Evolutionary conservation across 441 rosid species (phyloP).

Genomic region (Aquilaria agallochum): DNA sequence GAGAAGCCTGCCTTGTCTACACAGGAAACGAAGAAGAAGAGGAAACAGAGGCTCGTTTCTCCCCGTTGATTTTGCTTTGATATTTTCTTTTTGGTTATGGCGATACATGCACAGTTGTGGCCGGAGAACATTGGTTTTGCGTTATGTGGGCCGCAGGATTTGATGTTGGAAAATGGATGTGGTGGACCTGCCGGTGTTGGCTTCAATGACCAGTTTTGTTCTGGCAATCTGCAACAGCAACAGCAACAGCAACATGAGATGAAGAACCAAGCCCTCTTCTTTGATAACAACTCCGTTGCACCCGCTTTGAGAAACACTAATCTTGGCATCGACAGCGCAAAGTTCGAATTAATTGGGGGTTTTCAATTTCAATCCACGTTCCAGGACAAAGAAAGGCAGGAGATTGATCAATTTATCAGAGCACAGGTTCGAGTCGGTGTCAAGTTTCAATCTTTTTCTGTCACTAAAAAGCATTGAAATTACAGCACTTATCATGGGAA

Average conservation of each 20-base stretch:
- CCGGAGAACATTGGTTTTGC: slow-evolving; percentile 40
- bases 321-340: slow-evolving; percentile 16
- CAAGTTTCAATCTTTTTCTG: not conserved
- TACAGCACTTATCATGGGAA: not conserved
- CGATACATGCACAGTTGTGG: slow-evolving; percentile 58
- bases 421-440: slow-evolving; percentile 39
- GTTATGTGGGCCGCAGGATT: slow-evolving; percentile 38
- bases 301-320: slow-evolving; percentile 18
- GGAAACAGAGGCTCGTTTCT: not conserved
- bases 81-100: slow-evolving; percentile 36
- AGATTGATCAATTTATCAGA: slow-evolving; percentile 50
- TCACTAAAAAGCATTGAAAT: too few relatives aligned
- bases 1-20: slow-evolving; percentile 6
- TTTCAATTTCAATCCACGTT: slow-evolving; percentile 18
- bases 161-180: slow-evolving; percentile 28
- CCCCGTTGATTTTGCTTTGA: slow-evolving; percentile 7
- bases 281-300: slow-evolving; percentile 10
- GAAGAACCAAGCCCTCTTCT: slow-evolving; percentile 27
- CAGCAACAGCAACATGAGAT: slow-evolving; percentile 20
- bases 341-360: slow-evolving; percentile 12
- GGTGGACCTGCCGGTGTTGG: slow-evolving; percentile 17
- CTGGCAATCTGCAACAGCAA: slow-evolving; percentile 17
- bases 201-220: slow-evolving; percentile 9
- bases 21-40: slow-evolving; percentile 3
- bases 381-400: slow-evolving; percentile 45